Evolutionary conservation across 2,329 filamentous ascomycete species (phyloP).

Genomic region (Didymellaceae sp.): DNA sequence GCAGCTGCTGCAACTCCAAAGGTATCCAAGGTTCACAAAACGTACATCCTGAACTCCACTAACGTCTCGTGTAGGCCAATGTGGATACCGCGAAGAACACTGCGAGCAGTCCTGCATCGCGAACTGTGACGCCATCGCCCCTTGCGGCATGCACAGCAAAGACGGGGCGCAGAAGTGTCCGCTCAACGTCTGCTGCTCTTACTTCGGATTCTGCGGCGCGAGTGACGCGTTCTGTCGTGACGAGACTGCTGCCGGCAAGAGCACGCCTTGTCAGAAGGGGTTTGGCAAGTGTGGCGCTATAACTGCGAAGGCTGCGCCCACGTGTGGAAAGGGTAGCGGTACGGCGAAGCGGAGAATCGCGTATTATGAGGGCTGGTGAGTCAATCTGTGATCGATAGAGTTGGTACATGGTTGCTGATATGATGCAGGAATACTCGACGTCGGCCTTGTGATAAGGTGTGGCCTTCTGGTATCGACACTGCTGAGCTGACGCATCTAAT

Average conservation of each 20-base stretch:
- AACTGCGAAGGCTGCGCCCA: background rate
- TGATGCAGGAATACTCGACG: conserved; percentile 24
- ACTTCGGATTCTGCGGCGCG: conserved; percentile 49
- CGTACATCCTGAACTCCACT: too few species aligned
- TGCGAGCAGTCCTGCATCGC: conserved; percentile 28
- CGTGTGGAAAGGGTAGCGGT: conserved; percentile 23
- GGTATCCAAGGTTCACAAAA: too few species aligned
- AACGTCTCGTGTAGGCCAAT: conserved; percentile 10
- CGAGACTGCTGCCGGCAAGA: background rate
- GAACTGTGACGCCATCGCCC: conserved; percentile 49
- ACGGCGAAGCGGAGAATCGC: conserved; percentile 24
- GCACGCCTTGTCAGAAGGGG: conserved; percentile 12
- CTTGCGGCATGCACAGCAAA: conserved; percentile 43
- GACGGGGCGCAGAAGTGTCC: conserved; percentile 13
- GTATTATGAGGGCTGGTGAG: conserved; percentile 33
- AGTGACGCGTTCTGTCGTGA: conserved; percentile 34
- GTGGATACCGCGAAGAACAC: conserved; percentile 23
- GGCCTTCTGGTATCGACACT: conserved; percentile 30
- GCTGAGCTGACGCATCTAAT: conserved; percentile 34
- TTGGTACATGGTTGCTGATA: background rate
- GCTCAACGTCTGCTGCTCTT: conserved; percentile 33
- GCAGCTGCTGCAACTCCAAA: conserved; percentile 19
- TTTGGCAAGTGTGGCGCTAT: conserved; percentile 16
- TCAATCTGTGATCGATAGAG: background rate
- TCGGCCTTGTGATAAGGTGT: conserved; percentile 29